Base-by-base conservation (phyloP, 768 basidiomycete species). In the Kwoniella pini region DNA sequence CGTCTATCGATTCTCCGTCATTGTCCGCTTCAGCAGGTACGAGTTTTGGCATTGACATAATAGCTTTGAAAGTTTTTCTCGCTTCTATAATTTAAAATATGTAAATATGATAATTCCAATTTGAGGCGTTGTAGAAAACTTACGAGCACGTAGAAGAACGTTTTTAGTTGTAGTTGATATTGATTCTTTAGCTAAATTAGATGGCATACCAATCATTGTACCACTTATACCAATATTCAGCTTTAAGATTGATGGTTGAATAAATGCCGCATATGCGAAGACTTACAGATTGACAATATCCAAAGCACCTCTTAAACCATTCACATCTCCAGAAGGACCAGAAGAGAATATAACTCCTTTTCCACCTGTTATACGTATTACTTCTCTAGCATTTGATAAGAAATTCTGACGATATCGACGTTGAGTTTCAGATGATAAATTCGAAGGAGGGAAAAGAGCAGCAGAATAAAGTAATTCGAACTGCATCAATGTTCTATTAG, bases 251-350 rank as follows among this genome's bases (percentile, higher is more conserved):
- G 63, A 55, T 31, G 60, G 42, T n/a, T 2, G 11, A n/a, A n/a
- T n/a, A n/a, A n/a, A n/a, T n/a, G n/a, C n/a, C n/a, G 45, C 13
- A 48, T 46, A 4, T 24, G 6, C 7, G 10, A 24, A 46, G 9
- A 24, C 72, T 62, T 53, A 74, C 66, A 78, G 58, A 55, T 76
- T 78, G 45, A 78, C 61, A 13, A 78, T 45, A 65, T 78, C 77
- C 53, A 67, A 54, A 9, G 77, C 71, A 15, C 72, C 74, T 44
- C 77, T 54, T 40, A 73, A 44, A 38, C 71, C 67, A 2, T 62
- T 62, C 44, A 60, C 42, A 28, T 56, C 44, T 12, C 58, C 65
- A 4, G 68, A 61, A 3, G 71, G 67, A 4, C 70, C 73, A 13
- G 68, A 72, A 13, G 70, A 72, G 45, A 78, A 65, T 38, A 78